Base-by-base conservation (phyloP, 139 green algal species). In the Pycnococcus provasolii region DNA sequence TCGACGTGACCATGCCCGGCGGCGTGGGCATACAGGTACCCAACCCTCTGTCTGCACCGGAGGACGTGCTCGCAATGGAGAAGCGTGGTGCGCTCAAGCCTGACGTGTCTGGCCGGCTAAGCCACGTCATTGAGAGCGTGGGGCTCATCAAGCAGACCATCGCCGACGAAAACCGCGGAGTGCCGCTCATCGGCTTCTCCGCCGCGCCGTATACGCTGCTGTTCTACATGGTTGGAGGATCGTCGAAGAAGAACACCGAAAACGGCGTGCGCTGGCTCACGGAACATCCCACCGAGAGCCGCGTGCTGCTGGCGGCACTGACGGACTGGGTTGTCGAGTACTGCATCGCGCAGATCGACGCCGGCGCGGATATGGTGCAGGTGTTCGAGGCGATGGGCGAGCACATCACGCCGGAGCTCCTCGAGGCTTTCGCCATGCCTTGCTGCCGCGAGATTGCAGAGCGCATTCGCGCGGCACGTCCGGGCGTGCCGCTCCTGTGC, bases 321-420 rank as follows among this genome's bases (percentile, higher is more conserved):
- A 76, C 70, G 2, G 59, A 40, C 15, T 47, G 62, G 3, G 70
- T 76, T 11, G 71, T 76, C 37, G 70, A 76, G 47, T 76, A 76
- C 44, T 37, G 71, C 11, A 51, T 45, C 52, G 54, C 26, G 4
- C 70, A 76, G 46, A 58, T 71, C 26, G 5, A 76, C n/a, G 43
- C 45, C 39, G 70, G 70, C n/a, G 70, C 53, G 4, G 53, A 76
- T 44, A 76, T 76, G 70, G 45, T 76, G 46, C 70, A 76, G 66
- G 62, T 71, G 45, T 76, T 76, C 42, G 70, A 76, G 47, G 70
- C 70, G 1, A 76, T 76, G 70, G 59, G 70, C 39, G 57, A 76
- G 42, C 58, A 71, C 54, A 76, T 76, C 57, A 47, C 41, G 1
- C 45, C 66, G 39, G 46, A 66, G 40, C 26, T 15, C 43, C 71